A percentile compares a stretch with the other conserved stretches of the same genome.
Evolutionary conservation across 2,329 filamentous ascomycete genomes (phyloP).

Genomic region (Diaporthe capsici): DNA sequence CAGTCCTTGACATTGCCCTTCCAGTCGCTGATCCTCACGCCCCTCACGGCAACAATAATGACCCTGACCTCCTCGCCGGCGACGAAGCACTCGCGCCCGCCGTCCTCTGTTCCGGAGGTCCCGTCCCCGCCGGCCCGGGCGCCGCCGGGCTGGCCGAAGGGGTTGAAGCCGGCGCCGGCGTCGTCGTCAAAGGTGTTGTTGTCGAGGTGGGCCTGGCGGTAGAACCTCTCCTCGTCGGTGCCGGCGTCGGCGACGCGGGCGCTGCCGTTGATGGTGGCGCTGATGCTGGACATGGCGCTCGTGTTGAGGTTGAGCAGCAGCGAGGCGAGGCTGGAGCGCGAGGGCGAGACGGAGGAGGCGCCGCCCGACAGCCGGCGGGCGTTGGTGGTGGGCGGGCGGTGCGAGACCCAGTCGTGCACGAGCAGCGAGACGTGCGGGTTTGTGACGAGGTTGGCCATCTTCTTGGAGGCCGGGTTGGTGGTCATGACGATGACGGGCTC

Average conservation of each 20-base stretch:
- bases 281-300: constrained; percentile 88
- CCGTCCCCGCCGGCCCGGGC: constrained; percentile 39
- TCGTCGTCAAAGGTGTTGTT: constrained; percentile 89
- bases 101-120: constrained; percentile 58
- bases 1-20: constrained; percentile 94
- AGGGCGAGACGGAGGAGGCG: constrained; percentile 60
- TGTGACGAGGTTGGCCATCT: constrained; percentile 83
- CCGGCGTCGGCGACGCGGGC: constrained; percentile 81
- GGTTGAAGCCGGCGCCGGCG: constrained; percentile 50
- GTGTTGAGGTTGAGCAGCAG: constrained; percentile 93
- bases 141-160: constrained; percentile 31
- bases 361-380: constrained; percentile 70
- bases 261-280: constrained; percentile 92
- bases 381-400: constrained; percentile 83
- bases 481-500: constrained; percentile 93
- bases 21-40: constrained; percentile 93
- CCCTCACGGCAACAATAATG: constrained; percentile 86
- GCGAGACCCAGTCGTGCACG: constrained; percentile 98
- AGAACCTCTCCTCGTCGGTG: constrained; percentile 87
- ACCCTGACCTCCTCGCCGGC: constrained; percentile 88
- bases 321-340: constrained; percentile 81
- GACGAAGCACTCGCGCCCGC: constrained; percentile 76
- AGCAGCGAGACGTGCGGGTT: constrained; percentile 93
- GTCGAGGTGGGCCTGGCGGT: constrained; percentile 84
- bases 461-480: constrained; percentile 83